phyloP scores from a whole-genome alignment of 129 eudicot species.

The Silybum marianum region DNA sequence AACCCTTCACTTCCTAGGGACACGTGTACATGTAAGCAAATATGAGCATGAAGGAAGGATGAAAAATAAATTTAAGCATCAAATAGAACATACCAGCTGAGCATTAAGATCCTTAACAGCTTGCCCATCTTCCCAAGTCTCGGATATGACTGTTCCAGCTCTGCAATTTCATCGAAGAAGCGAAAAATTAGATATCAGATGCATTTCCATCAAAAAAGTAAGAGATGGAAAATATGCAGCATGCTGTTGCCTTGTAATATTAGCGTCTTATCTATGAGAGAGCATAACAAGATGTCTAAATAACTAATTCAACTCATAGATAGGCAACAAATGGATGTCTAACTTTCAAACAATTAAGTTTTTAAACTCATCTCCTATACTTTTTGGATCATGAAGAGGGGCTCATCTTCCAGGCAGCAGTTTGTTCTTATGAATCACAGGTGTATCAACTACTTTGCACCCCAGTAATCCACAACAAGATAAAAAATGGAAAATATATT shows the following conservation, averaged over 20 bases:
- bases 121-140: slow-evolving; percentile 99
- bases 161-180: slow-evolving; percentile 43
- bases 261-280: not conserved
- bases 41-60: slow-evolving; percentile 29
- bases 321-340: not conserved
- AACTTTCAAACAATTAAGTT: not conserved
- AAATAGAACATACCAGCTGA: slow-evolving; percentile 63
- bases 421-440: not conserved
- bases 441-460: not conserved
- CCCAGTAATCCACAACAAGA: not conserved
- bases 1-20: not conserved
- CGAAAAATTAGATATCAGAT: not conserved
- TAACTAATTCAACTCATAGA: not conserved
- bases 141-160: slow-evolving; percentile 98
- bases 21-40: not conserved
- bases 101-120: slow-evolving; percentile 85
- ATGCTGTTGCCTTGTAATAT: not conserved
- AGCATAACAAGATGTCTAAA: not conserved
- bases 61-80: slow-evolving; percentile 12
- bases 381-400: not conserved
- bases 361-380: not conserved
- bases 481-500: not conserved
- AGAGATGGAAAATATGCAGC: not conserved
- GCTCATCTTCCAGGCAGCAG: not conserved
- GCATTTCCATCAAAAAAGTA: slow-evolving; percentile 4